phyloP scores from a whole-genome alignment of 139 green algal species.

The Chara braunii region DNA sequence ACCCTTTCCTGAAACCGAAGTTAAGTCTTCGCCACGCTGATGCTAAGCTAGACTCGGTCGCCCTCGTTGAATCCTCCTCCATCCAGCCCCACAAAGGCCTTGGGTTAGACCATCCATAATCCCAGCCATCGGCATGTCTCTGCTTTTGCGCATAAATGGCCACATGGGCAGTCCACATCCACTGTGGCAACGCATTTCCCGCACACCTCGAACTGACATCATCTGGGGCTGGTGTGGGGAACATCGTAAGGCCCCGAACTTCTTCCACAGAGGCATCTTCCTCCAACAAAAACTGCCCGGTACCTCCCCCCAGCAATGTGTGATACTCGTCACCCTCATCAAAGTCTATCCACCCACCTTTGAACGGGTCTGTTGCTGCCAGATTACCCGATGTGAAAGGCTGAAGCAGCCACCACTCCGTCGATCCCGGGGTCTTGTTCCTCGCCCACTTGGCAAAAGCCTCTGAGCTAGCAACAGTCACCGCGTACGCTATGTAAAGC shows the following conservation, averaged over 20 bases:
- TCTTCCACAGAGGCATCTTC: too few species aligned
- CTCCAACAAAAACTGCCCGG: too few species aligned
- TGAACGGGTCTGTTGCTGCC: too few species aligned
- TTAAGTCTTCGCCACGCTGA: too few species aligned
- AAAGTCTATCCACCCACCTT: neutral
- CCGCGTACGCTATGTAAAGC: conserved; percentile 33
- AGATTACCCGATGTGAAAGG: too few species aligned
- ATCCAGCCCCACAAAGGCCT: conserved; percentile 35
- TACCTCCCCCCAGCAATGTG: neutral
- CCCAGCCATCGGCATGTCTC: too few species aligned
- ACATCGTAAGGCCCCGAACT: too few species aligned
- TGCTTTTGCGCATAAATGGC: conserved; percentile 3
- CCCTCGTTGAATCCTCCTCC: too few species aligned
- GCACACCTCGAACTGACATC: neutral
- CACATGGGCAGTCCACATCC: conserved; percentile 26
- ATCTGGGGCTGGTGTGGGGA: too few species aligned
- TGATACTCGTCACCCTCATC: neutral
- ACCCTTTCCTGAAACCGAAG: too few species aligned
- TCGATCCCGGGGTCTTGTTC: neutral
- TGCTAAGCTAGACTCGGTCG: too few species aligned
- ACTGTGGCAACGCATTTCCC: conserved; percentile 17
- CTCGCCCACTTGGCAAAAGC: neutral
- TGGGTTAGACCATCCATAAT: neutral
- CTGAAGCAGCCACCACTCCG: neutral
- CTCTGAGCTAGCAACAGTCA: conserved; percentile 9